Evolutionary conservation across 176 grass and related monocot species (phyloP), one percentile per base, ranked within the genome.

Genomic region (Raddia distichophylla): DNA sequence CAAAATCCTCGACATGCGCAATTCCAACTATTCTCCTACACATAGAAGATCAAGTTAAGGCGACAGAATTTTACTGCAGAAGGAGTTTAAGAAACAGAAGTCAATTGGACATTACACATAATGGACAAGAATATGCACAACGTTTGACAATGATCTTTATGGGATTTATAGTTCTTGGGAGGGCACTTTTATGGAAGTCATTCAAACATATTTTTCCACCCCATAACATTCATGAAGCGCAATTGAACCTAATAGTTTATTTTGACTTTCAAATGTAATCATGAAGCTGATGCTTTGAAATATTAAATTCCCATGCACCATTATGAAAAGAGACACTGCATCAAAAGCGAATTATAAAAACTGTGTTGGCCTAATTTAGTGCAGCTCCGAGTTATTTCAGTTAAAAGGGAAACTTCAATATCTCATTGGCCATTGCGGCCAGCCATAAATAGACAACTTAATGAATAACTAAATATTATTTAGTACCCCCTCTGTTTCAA

Each of bases 21-120:
- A 95, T 91, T 74, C 96, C 96, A 42, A 99, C 80, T 68, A 99
- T 95, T 86, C 93, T 86, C 91, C 96, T 98, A 74, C 37, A 85
- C 13, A 57, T 2, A 0, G 13, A 84, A 45, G 43, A 72, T 19
- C 33, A 11, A 73, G 45, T 61, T 32, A 68, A 83, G 37, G 37
- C 0, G 4, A 40, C 4, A 40, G 3, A 40, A 40, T 40, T 40
- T 40, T 40, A 40, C 37, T 40, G 37, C 4, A 40, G 2, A 40
- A 40, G 4, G 37, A 40, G 37, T 40, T 40, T 27, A 44, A 10
- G 19, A 60, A 67, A 47, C 15, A 54, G 19, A 48, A 52, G 16
- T 47, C 40, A 49, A 15, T 8, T 14, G 0, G 11, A 48, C 3
- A 82, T 17, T 40, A 76, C 18, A 5, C 19, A 52, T 6, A 74